Evolutionary conservation across 352 stramenopile species (phyloP), one percentile per base, ranked within the genome.

Genomic region (Phytophthora fragariaefolia): DNA sequence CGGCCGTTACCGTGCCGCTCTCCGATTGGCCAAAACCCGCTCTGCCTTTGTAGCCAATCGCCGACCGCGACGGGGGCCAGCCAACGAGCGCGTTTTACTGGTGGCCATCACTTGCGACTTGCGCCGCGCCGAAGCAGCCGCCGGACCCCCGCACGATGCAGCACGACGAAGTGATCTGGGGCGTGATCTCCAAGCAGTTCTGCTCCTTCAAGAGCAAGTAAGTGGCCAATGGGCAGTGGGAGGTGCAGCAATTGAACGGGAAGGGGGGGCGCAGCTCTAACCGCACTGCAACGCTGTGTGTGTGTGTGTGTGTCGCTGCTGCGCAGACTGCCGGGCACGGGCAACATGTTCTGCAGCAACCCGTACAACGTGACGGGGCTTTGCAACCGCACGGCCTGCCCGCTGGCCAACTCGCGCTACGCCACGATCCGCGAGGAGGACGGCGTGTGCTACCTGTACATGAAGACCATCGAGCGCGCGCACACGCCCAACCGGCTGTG

Each of bases 101-200:
- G 68, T 76, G 64, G 51, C 51, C 55, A 73, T 54, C 53, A 73
- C 43, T 74, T 72, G 54, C 48, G 30, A 66, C 52, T 72, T 68
- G 63, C 40, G 30, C 53, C 34, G 34, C 34, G n/a, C n/a, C n/a
- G n/a, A n/a, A 38, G 55, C 65, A 56, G 32, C 32, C 52, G 27
- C 32, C 6, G 6, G 30, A 6, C 6, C 30, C 28, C 28, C 28
- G 7, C 58, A 83, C 66, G 53, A 98, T 98, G 92, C 90, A 98
- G 79, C 89, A 98, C 74, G 98, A 99, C 79, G 97, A 99, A 86
- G 90, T 99, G 47, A 99, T 99, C 73, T 99, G 98, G 98, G 78
- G 97, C 66, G 90, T 99, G 54, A 98, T 99, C 76, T 99, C 98
- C 69, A 92, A 99, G 76, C 89, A 98, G 77, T 99, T 99, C 76